phyloP scores from a whole-genome alignment of 192 early-diverging fungal species.

The Linnemannia elongata region DNA sequence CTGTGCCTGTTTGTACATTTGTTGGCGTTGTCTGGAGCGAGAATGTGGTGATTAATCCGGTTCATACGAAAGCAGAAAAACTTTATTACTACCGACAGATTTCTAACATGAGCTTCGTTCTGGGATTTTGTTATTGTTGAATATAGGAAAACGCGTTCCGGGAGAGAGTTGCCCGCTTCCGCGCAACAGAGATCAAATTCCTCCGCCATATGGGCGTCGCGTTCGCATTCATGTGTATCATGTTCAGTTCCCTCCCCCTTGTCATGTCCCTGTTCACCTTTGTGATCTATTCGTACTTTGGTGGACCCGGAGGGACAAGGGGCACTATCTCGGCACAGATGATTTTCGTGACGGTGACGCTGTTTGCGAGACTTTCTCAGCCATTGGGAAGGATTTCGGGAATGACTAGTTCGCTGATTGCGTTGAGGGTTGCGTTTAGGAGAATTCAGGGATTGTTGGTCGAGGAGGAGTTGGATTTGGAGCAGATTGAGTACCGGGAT shows the following conservation, averaged over 20 bases:
- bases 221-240: slow-evolving; percentile 35
- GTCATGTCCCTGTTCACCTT: slow-evolving; percentile 36
- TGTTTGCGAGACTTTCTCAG: slow-evolving; percentile 24
- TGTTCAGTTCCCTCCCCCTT: slow-evolving; percentile 31
- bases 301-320: slow-evolving; percentile 13
- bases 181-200: slow-evolving; percentile 19
- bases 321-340: slow-evolving; percentile 25
- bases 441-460: slow-evolving; percentile 28
- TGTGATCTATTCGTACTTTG: slow-evolving; percentile 21
- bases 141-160: not conserved
- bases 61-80: not conserved
- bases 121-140: no score
- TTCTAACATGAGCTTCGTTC: not conserved
- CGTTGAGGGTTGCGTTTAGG: slow-evolving; percentile 15
- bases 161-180: slow-evolving; percentile 6
- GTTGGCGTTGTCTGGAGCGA: not conserved
- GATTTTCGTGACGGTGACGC: slow-evolving; percentile 32
- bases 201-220: slow-evolving; percentile 14
- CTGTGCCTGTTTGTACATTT: no score
- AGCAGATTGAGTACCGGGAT: slow-evolving; percentile 15
- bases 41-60: not conserved
- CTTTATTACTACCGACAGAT: no score
- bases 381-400: slow-evolving; percentile 29
- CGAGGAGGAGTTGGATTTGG: slow-evolving; percentile 32
- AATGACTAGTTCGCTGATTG: slow-evolving; percentile 17